Evolutionary conservation across 2,329 filamentous ascomycete genomes (phyloP), one percentile per base, ranked within the genome.

Genomic region (Aureobasidium sp.): DNA sequence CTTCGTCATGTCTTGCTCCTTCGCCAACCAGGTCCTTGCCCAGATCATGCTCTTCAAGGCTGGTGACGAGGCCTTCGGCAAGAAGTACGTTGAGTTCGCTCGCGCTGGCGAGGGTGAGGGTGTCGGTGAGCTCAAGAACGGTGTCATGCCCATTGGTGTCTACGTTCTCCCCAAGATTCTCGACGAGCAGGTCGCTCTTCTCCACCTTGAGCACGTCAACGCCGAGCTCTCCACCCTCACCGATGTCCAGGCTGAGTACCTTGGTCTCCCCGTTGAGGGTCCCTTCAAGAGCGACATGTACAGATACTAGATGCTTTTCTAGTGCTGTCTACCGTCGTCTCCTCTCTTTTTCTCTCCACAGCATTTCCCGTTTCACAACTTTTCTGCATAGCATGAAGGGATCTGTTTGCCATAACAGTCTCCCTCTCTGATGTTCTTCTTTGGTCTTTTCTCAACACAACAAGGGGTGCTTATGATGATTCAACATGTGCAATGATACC

Each of bases 1-100:
- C 59, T 99, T 99, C 80, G 94, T 99, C 84, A 97, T 99, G 94
- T 97, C 92, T 72, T 99, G 94, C 89, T 97, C 93, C 68, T 99
- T 99, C 89, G 96, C 92, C 86, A 99, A 99, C 89, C 94, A 99
- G 86, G 94, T 97, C 73, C 90, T 99, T 77, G 94, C 94, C 70
- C 94, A 99, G 84, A 97, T 99, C 82, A 88, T 96, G 83, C 83
- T 99, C 74, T 99, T 81, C 89, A 97, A 97, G 89, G 88, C 87
- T 73, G 84, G 88, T 72, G 92, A 97, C 76, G 85, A 84, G 76
- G 88, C 82, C 63, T 99, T 96, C 78, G 86, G 88, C 79, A 82
- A 90, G 81, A 97, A 97, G 86, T 96, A 97, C 82, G 81, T 92
- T 72, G 94, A 97, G 82, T 99, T 96, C 77, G 91, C 89, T 81